Percentiles rank a stretch among this genome's conserved stretches.
Conservation (phyloP, 768 basidiomycete genomes). For the Pleurotus giganteus region DNA sequence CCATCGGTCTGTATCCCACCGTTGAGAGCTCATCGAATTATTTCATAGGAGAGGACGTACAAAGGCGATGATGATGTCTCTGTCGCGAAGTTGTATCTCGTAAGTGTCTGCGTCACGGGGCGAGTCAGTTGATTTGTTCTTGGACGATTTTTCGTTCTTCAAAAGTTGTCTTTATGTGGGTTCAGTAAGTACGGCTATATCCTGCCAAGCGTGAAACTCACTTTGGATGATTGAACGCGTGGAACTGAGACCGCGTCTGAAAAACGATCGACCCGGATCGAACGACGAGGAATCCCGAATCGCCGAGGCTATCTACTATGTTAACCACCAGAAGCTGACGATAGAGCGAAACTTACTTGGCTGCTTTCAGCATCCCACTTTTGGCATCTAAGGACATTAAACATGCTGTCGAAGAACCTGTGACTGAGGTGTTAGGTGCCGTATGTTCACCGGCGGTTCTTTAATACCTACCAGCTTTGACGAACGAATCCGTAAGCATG, state of each 20-base stretch:
- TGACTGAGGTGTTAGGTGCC: not conserved
- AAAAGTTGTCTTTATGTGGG: conserved; percentile 42
- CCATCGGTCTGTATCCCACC: conserved; percentile 47
- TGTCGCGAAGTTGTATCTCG: conserved; percentile 44
- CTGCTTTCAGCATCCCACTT: conserved; percentile 70
- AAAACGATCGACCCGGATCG: conserved; percentile 65
- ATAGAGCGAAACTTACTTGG: conserved; percentile 53
- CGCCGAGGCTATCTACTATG: conserved; percentile 46
- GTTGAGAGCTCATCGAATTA: conserved; percentile 24
- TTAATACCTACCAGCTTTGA: conserved; percentile 56
- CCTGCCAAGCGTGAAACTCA: conserved; percentile 15
- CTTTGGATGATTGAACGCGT: conserved; percentile 58
- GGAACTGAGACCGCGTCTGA: conserved; percentile 46
- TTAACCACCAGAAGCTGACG: conserved; percentile 29
- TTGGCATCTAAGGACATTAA: conserved; percentile 71
- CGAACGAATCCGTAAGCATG: conserved; percentile 63
- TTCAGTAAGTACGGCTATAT: not conserved
- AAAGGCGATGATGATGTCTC: conserved; percentile 51
- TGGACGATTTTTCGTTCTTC: conserved; percentile 37
- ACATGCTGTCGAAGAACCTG: conserved; percentile 86
- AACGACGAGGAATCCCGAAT: conserved; percentile 73
- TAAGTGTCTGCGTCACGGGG: conserved; percentile 46
- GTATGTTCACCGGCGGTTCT: not conserved
- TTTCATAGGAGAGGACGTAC: conserved; percentile 22
- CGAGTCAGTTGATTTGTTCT: conserved; percentile 37